Evolutionary conservation across 371 early-diverging fungal species (phyloP), one percentile per base, ranked within the genome.

Genomic region (Mucor mucedo): DNA sequence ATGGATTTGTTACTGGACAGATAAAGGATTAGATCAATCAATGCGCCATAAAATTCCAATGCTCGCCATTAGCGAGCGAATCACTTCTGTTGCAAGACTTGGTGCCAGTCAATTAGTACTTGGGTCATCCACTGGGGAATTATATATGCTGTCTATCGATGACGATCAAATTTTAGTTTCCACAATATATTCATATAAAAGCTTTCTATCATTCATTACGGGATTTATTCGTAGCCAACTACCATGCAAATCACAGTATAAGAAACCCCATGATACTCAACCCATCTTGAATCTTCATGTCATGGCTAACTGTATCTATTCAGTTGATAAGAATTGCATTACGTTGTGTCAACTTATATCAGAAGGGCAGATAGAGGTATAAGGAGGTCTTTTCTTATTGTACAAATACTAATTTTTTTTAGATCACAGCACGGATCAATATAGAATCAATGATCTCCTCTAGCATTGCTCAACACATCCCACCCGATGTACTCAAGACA

Each of bases 1-100:
- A 21, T 7, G 8, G 2, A 21, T 47, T 3, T 21, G 21, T 47
- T 47, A 47, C 21, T 47, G 47, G 47, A 16, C 16, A 47, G 47
- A 47, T 47, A 47, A 21, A 5, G 5, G 21, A 1, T 16, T 21
- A 3, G 21, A 47, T 21, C 28, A 7, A n/a, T 42, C n/a, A 16
- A 47, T 47, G 8, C 6, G 21, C 21, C 21, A 21, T 47, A n/a
- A n/a, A 21, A 5, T 47, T 21, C 21, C 47, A 21, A 8, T 47
- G 47, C 27, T 59, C n/a, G 21, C 28, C 0, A 21, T n/a, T 9
- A 8, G 28, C 11, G 63, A 63, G 11, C 21, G 41, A 4, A 56
- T 56, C 8, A 63, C 63, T 8, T 28, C 63, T 30, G 55, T 63
- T 11, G 33, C 47, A 48, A 16, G 9, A 10, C 28, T 55, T 9